These are phyloP conservation scores for Euphorbia peplus DNA, from an alignment of 345 rosid genomes.

Conservation along the genomic window DNA sequence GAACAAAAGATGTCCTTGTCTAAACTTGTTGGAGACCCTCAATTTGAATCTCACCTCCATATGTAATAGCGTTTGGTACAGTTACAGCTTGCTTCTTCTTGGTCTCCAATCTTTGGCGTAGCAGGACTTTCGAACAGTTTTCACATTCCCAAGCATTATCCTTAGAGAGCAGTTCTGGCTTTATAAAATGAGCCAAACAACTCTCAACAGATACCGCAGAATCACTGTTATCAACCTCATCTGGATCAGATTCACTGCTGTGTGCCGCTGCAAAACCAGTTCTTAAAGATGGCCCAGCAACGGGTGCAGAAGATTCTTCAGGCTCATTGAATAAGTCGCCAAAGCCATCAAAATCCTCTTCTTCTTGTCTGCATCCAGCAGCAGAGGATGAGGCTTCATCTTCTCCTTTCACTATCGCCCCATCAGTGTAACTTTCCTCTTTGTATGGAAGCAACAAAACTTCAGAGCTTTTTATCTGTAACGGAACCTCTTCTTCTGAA, in stretches of 20 bases:
- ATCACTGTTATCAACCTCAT: constrained; percentile 81
- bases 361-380: constrained; percentile 47
- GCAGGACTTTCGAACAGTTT: constrained; percentile 63
- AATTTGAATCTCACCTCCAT: constrained; percentile 32
- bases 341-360: constrained; percentile 68
- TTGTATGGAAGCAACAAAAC: constrained; percentile 73
- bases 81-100: constrained; percentile 38
- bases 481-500: constrained; percentile 68
- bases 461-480: constrained; percentile 56
- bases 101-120: constrained; percentile 37
- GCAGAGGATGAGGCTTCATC: constrained; percentile 51
- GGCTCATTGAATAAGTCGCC: constrained; percentile 94
- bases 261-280: constrained; percentile 48
- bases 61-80: constrained; percentile 15
- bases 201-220: constrained; percentile 90
- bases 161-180: constrained; percentile 75
- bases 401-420: constrained; percentile 36
- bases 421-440: constrained; percentile 43
- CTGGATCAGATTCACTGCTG: constrained; percentile 89
- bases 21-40: constrained; percentile 18
- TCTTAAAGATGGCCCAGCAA: constrained; percentile 54
- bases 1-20: constrained; percentile 15
- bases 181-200: constrained; percentile 77
- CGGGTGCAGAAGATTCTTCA: constrained; percentile 51
- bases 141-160: constrained; percentile 99